Evolutionary conservation across 2,329 filamentous ascomycete genomes (phyloP).

Genomic region (Botrytis tulipae): DNA sequence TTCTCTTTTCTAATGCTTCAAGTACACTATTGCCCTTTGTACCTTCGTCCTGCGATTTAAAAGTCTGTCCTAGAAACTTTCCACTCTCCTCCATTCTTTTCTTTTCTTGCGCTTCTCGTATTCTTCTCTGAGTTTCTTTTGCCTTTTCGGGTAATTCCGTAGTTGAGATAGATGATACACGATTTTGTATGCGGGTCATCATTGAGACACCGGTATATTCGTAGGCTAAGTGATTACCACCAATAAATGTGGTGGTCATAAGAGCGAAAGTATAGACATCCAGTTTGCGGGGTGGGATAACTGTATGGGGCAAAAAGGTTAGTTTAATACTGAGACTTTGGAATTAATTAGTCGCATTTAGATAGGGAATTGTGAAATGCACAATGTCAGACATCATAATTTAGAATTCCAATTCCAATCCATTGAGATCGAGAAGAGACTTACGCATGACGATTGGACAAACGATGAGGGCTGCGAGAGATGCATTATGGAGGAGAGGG

Average conservation of each 20-base stretch:
- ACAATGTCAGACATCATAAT: not conserved
- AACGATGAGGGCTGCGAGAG: conserved; percentile 49
- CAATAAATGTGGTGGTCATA: conserved; percentile 40
- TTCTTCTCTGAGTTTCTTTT: conserved; percentile 29
- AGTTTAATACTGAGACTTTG: not conserved
- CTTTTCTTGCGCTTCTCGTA: conserved; percentile 28
- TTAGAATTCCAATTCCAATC: not conserved
- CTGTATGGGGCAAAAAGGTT: conserved; percentile 12
- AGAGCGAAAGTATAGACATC: conserved; percentile 59
- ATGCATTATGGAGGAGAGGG: conserved; percentile 30
- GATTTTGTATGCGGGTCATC: conserved; percentile 24
- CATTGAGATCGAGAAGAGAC: not conserved
- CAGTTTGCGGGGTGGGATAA: conserved; percentile 60
- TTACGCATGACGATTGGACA: conserved; percentile 50
- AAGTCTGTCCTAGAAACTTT: not conserved
- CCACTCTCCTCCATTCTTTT: conserved; percentile 24
- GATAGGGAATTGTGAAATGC: not conserved
- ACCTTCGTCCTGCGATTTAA: not conserved
- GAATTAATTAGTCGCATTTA: not conserved
- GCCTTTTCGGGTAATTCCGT: conserved; percentile 29
- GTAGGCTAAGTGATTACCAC: conserved; percentile 35
- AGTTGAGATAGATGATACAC: not conserved
- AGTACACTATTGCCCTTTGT: conserved; percentile 13
- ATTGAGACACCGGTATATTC: conserved; percentile 37
- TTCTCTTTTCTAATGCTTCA: conserved; percentile 21